Conservation (phyloP, 768 basidiomycete species). For the Podaxis mareebaensis region DNA sequence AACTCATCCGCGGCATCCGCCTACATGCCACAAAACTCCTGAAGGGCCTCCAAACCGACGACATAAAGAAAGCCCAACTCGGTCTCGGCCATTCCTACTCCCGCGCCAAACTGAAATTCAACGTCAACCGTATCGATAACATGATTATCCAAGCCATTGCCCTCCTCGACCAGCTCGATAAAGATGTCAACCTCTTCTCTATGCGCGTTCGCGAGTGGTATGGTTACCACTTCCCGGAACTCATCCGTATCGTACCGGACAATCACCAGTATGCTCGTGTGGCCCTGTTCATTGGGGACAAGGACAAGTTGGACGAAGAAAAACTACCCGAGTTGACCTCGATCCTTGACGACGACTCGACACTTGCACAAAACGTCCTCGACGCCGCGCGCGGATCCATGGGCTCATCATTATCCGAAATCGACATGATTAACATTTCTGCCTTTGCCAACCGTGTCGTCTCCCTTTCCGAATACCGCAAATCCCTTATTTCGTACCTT, state of each 20-base stretch:
- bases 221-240: slow-evolving; percentile 98
- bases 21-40: slow-evolving; percentile 88
- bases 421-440: slow-evolving; percentile 95
- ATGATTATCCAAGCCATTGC: slow-evolving; percentile 99
- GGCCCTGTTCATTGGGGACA: slow-evolving; percentile 87
- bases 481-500: slow-evolving; percentile 83
- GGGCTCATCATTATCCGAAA: slow-evolving; percentile 87
- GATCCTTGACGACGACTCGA: slow-evolving; percentile 82
- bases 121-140: slow-evolving; percentile 94
- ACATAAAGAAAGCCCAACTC: slow-evolving; percentile 91
- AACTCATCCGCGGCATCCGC: slow-evolving; percentile 91
- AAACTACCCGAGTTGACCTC: slow-evolving; percentile 77
- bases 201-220: slow-evolving; percentile 99
- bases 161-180: slow-evolving; percentile 97
- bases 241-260: slow-evolving; percentile 90
- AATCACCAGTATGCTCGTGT: slow-evolving; percentile 91
- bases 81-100: slow-evolving; percentile 98
- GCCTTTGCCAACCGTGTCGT: slow-evolving; percentile 90
- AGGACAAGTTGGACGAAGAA: slow-evolving; percentile 76
- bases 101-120: slow-evolving; percentile 96
- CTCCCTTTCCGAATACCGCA: slow-evolving; percentile 92
- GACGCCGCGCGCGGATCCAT: slow-evolving; percentile 94
- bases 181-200: slow-evolving; percentile 97
- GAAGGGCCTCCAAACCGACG: slow-evolving; percentile 83
- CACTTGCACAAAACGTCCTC: slow-evolving; percentile 88